Evolutionary conservation across 2,329 filamentous ascomycete species (phyloP).

Genomic region (Penicillium hesseltinei): DNA sequence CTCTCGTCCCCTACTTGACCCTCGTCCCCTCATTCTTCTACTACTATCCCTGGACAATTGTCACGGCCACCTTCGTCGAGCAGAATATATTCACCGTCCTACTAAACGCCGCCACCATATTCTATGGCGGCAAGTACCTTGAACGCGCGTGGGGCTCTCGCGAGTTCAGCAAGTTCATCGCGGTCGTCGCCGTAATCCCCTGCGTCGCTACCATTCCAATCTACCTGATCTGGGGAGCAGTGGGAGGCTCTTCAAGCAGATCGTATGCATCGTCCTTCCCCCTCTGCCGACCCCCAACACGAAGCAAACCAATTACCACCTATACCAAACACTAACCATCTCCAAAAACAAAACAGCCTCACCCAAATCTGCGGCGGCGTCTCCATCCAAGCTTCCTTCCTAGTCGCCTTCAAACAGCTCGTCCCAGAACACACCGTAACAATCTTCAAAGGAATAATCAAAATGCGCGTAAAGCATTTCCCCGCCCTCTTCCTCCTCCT

Average conservation of each 20-base stretch:
- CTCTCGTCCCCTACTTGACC: constrained; percentile 80
- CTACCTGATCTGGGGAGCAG: constrained; percentile 69
- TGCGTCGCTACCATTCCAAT: constrained; percentile 73
- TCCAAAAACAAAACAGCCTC: constrained; percentile 51
- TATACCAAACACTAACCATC: constrained; percentile 3
- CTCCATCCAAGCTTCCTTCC: constrained; percentile 85
- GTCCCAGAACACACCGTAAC: constrained; percentile 96
- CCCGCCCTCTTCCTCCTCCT: constrained; percentile 73
- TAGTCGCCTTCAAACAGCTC: constrained; percentile 96
- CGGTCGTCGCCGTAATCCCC: constrained; percentile 73
- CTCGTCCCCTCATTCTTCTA: constrained; percentile 80
- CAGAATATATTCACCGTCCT: constrained; percentile 84
- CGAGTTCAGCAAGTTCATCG: constrained; percentile 87
- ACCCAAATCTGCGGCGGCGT: constrained; percentile 86
- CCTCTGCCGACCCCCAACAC: not conserved
- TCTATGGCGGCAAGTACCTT: constrained; percentile 90
- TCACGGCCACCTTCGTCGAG: constrained; percentile 84
- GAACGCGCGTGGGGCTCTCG: constrained; percentile 92
- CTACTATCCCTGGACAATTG: constrained; percentile 88
- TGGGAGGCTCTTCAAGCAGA: constrained; percentile 50
- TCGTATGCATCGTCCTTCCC: constrained; percentile 24
- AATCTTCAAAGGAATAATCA: constrained; percentile 82
- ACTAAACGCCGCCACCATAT: constrained; percentile 74
- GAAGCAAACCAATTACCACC: not conserved
- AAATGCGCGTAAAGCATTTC: constrained; percentile 80